A percentile compares a stretch with the other conserved stretches of the same genome.
Conservation (phyloP, 2,329 filamentous ascomycete species). For the Colletotrichum caudatum region DNA sequence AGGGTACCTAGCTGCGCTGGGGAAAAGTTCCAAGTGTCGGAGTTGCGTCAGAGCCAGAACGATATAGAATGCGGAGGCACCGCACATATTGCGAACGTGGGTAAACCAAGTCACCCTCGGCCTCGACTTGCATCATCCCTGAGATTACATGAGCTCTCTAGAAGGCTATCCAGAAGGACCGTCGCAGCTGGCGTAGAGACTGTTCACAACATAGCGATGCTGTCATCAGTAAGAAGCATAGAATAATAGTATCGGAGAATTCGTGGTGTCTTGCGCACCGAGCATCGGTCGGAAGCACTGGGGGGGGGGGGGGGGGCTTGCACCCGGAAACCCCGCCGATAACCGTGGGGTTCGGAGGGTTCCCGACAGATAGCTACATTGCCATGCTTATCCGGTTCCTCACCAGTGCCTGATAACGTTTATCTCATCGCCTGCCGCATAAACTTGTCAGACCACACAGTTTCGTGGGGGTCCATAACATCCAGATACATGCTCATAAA, state of each 20-base stretch:
- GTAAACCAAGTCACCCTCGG: background rate
- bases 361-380: constrained; percentile 33
- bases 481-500: background rate
- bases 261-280: too few species aligned
- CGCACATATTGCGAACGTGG: background rate
- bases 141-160: too few species aligned
- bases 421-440: background rate
- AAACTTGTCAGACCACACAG: background rate
- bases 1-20: constrained; percentile 34
- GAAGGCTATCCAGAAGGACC: too few species aligned
- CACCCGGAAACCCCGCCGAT: background rate
- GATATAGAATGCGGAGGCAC: background rate
- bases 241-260: too few species aligned
- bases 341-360: constrained; percentile 22
- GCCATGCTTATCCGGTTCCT: constrained; percentile 27
- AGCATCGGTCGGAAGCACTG: background rate
- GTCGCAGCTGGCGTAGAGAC: too few species aligned
- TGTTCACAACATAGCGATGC: too few species aligned
- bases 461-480: too few species aligned
- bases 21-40: constrained; percentile 44
- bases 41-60: constrained; percentile 39
- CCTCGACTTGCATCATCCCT: too few species aligned
- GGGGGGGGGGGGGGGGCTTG: too few species aligned
- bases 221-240: too few species aligned
- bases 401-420: background rate